Evolutionary conservation across 805 yeast species (phyloP).

Genomic region (Wickerhamiella alocasiicola): DNA sequence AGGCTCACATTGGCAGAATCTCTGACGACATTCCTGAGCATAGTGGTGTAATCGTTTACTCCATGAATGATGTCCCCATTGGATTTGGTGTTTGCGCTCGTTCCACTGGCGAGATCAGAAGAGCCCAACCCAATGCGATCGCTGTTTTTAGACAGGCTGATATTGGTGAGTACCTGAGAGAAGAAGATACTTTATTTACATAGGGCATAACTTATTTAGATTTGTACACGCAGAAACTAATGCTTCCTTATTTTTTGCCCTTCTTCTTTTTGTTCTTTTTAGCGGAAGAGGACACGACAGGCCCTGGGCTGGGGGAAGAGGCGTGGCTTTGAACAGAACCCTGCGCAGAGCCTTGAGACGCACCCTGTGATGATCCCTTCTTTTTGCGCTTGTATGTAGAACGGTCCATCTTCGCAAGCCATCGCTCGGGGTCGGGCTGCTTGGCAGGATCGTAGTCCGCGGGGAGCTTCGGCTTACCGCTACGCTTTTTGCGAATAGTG

Average conservation of each 20-base stretch:
- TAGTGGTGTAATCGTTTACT: conserved; percentile 82
- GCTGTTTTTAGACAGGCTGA: conserved; percentile 96
- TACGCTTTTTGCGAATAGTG: conserved; percentile 26
- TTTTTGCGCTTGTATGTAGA: conserved; percentile 69
- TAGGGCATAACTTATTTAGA: conserved; percentile 27
- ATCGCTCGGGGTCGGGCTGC: conserved; percentile 59
- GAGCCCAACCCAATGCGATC: conserved; percentile 83
- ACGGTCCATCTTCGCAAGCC: conserved; percentile 84
- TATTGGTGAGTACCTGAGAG: conserved; percentile 95
- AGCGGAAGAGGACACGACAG: conserved; percentile 9
- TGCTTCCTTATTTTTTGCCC: conserved; percentile 25
- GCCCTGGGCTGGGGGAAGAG: conserved; percentile 1
- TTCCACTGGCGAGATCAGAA: conserved; percentile 76
- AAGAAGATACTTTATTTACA: conserved; percentile 90
- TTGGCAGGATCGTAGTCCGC: conserved; percentile 31
- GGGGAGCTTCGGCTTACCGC: conserved; percentile 30
- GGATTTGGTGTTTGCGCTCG: conserved; percentile 95
- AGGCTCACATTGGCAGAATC: conserved; percentile 94
- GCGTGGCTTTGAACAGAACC: not conserved
- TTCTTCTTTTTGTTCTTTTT: conserved; percentile 27
- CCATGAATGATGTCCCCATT: conserved; percentile 84
- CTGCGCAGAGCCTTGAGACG: conserved; percentile 29
- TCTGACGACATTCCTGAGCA: conserved; percentile 97
- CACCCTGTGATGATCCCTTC: conserved; percentile 34
- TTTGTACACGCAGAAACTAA: too few species aligned